Base-by-base conservation (phyloP, 495 filamentous ascomycete species). In the Tetracladium setigerum region DNA sequence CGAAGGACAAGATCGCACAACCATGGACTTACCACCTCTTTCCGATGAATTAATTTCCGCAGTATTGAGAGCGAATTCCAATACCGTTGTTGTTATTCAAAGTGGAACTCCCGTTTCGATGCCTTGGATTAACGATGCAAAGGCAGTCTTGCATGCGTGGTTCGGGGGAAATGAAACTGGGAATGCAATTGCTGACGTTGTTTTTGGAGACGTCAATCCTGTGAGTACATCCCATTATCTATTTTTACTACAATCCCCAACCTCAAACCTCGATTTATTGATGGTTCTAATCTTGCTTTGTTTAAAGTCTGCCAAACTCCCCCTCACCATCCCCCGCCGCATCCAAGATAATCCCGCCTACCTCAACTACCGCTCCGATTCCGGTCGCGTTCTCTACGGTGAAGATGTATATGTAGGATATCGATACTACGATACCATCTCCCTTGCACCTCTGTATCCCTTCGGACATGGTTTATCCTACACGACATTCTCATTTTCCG, bases 391-490 rank as follows among this genome's bases (percentile, higher is more conserved):
- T 57, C 39, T 86, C 7, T 89, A 89, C 57, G 84, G 83, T 38
- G 84, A 89, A 59, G 85, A 84, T 48, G 66, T 89, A 51, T 88
- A 81, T 59, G 72, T 88, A 33, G 84, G 84, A 7, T 89, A 89
- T 56, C 70, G 83, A 2, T 84, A 78, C 62, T 89, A 83, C 61
- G 85, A 89, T 59, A 80, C 72, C 53, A 64, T 68, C 17, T 68
- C 72, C 33, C 68, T 80, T 31, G 71, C 77, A 14, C 87, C 90
- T 1, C 80, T 87, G 51, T 96, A 83, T 63, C 86, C 92, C 60
- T 97, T 95, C 52, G 91, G 91, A 10, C 86, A 78, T 61, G 91
- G 91, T 39, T 65, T 95, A 49, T 86, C 80, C 53, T 95, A 95
- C 67, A 91, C 89, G 14, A 88, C 74, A 8, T 95, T 94, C 58